A percentile compares a stretch with the other conserved stretches of the same genome.
Conservation (phyloP, 2,329 filamentous ascomycete genomes). For the Dactylellina sp. region DNA sequence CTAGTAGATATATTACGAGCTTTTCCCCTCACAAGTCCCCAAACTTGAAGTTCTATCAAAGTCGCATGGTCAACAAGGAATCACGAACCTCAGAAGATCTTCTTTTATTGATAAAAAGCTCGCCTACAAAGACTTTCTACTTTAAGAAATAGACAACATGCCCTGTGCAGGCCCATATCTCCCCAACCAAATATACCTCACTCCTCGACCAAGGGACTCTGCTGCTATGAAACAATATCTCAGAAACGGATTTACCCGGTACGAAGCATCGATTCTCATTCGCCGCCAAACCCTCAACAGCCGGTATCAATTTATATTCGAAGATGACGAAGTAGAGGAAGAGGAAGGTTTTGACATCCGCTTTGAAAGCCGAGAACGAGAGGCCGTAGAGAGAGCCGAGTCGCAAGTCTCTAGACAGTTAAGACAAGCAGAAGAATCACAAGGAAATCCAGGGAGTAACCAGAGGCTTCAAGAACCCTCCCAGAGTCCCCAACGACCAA, state of each 20-base stretch:
- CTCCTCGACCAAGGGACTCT: constrained; percentile 4
- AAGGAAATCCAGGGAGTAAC: neutral
- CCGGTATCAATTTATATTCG: constrained; percentile 10
- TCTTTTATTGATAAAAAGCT: too few species aligned
- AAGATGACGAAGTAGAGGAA: constrained; percentile 4
- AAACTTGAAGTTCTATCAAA: too few species aligned
- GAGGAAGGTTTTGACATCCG: neutral
- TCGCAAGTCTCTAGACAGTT: neutral
- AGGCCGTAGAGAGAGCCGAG: constrained; percentile 1
- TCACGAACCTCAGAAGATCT: too few species aligned
- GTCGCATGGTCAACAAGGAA: too few species aligned
- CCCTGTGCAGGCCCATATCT: constrained; percentile 37
- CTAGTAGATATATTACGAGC: too few species aligned
- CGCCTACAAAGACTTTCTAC: too few species aligned
- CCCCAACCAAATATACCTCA: constrained; percentile 12
- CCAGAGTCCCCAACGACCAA: too few species aligned
- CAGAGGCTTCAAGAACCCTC: too few species aligned
- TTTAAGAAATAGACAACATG: constrained; percentile 27
- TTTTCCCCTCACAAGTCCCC: too few species aligned
- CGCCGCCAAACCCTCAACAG: constrained; percentile 5
- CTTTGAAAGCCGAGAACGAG: constrained; percentile 11
- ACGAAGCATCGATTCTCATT: constrained; percentile 13
- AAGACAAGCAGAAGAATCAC: too few species aligned
- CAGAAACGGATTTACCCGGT: constrained; percentile 3
- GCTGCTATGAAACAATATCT: constrained; percentile 6